These are phyloP conservation scores for Aureobasidium subglaciale DNA, from an alignment of 2,329 filamentous ascomycete species.

Conservation along the genomic window DNA sequence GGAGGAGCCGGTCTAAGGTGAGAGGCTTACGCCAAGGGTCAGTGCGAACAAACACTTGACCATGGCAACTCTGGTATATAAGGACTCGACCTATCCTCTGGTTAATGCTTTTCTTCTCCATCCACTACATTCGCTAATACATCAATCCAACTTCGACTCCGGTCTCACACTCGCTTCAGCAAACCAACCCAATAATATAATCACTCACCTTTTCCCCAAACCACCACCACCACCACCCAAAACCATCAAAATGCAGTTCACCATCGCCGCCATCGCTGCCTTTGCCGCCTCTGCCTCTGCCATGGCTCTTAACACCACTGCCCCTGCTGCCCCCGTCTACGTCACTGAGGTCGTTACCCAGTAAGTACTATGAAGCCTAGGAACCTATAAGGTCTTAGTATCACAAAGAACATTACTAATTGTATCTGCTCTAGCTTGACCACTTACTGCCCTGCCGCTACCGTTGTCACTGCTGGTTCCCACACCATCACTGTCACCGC, in stretches of 20 bases:
- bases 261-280: constrained; percentile 28
- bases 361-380: not conserved
- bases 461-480: constrained; percentile 22
- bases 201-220: not conserved
- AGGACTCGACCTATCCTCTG: not conserved
- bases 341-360: constrained; percentile 27
- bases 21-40: constrained; percentile 4
- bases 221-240: constrained; percentile 7
- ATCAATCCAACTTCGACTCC: constrained; percentile 14
- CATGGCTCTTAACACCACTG: constrained; percentile 29
- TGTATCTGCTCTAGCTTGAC: not conserved
- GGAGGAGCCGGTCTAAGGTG: constrained; percentile 1
- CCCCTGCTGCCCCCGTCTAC: constrained; percentile 20
- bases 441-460: constrained; percentile 24
- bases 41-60: constrained; percentile 5
- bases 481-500: constrained; percentile 21
- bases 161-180: constrained; percentile 14
- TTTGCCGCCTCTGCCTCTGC: constrained; percentile 34
- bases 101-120: not conserved
- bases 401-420: not conserved
- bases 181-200: constrained; percentile 12
- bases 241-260: constrained; percentile 44
- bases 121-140: constrained; percentile 14
- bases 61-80: constrained; percentile 8
- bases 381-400: not conserved